Conservation (phyloP, 2,329 filamentous ascomycete species). For the Aspergillus chevalieri region DNA sequence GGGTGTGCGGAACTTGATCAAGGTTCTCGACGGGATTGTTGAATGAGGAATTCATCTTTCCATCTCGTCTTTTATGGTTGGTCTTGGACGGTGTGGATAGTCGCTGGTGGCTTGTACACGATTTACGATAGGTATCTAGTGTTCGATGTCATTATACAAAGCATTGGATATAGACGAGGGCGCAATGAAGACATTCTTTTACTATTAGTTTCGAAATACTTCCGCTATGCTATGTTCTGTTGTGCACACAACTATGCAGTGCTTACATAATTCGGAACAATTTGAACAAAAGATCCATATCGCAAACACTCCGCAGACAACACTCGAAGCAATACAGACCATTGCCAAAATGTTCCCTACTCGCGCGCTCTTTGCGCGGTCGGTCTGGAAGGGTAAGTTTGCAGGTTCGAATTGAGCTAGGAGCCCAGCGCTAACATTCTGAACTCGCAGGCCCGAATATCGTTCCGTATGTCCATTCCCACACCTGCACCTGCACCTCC, state of each 20-base stretch:
- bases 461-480: slow-evolving; percentile 53
- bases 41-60: background rate
- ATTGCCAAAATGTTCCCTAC: slow-evolving; percentile 61
- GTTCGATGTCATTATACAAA: background rate
- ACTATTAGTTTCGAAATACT: background rate
- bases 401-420: background rate
- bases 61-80: background rate
- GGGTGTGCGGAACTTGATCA: slow-evolving; percentile 65
- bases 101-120: background rate
- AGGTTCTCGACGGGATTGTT: slow-evolving; percentile 62
- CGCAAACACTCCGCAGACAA: slow-evolving; percentile 1
- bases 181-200: background rate
- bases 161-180: background rate
- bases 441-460: slow-evolving; percentile 57
- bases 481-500: background rate
- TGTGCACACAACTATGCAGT: background rate
- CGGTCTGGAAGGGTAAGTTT: slow-evolving; percentile 75
- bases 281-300: background rate
- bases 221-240: background rate
- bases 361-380: slow-evolving; percentile 63
- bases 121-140: background rate
- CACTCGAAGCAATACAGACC: slow-evolving; percentile 6
- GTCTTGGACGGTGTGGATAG: background rate
- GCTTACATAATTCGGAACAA: slow-evolving; percentile 7
- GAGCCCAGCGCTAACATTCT: slow-evolving; percentile 5